Evolutionary conservation across 2,329 filamentous ascomycete species (phyloP), one percentile per base, ranked within the genome.

Genomic region (Fusarium solani-melongenae): DNA sequence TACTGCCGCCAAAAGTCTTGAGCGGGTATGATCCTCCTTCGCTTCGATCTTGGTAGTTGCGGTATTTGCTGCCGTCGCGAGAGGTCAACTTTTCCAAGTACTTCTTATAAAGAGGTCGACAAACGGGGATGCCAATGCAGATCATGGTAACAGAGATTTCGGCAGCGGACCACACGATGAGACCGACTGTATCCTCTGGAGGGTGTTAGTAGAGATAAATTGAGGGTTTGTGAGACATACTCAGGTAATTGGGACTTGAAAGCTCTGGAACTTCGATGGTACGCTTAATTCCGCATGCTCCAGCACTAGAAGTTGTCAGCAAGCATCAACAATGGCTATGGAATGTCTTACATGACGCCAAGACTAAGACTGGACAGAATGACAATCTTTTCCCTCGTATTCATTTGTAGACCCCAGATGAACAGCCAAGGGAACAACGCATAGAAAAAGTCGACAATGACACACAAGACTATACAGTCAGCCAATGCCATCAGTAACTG

Each of bases 361-460:
- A 86, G 70, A 51, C 84, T 86, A 49, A 86, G 81, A 60, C 84
- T 83, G 22, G 78, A 73, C 0, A 83, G 80, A 10, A 86, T 81
- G n/a, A 84, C 79, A 27, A 85, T 79, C 75, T 85, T 86, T 46
- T 87, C 84, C 17, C 83, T 79, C n/a, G 76, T 81, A 15, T 83
- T 82, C 83, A 86, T 86, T 34, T 84, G 82, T 9, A 86, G 67
- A 0, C 81, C 80, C 83, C 84, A 85, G 24, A 86, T 81, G 9
- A 86, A 79, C 1, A 84, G 77, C 84, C 85, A 86, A 0, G 85
- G 85, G 6, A 86, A 83, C 0, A 79, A 64, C 53, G 82, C 82
- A 8, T 82, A 84, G 58, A 82, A 82, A 57, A 85, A 83, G 66
- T 85, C 83, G 55, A 78, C 76, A 8, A 82, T 69, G 1, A 83